Evolutionary conservation across 495 filamentous ascomycete genomes (phyloP).

Genomic region (Amorphotheca resinae): DNA sequence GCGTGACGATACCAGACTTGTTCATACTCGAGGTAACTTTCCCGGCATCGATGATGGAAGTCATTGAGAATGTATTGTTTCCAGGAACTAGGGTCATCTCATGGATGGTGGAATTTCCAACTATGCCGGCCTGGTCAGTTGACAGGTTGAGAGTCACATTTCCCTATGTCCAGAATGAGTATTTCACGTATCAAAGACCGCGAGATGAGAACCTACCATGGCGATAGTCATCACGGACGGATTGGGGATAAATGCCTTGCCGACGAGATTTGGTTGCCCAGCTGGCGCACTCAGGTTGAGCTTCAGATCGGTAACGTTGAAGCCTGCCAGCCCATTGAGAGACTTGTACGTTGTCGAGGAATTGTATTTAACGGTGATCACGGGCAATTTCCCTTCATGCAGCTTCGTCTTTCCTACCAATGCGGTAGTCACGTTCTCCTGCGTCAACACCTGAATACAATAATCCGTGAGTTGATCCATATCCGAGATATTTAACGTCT

Average conservation of each 20-base stretch:
- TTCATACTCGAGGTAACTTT: constrained; percentile 1
- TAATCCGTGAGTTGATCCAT: constrained; percentile 45
- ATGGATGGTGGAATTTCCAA: constrained; percentile 23
- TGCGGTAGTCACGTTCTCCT: constrained; percentile 44
- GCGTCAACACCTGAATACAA: constrained; percentile 38
- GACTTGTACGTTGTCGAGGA: constrained; percentile 45
- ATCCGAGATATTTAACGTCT: constrained; percentile 35
- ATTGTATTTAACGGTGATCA: constrained; percentile 39
- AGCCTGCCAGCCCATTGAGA: constrained; percentile 31
- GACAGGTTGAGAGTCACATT: constrained; percentile 28
- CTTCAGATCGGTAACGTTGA: constrained; percentile 35
- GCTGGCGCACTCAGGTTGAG: constrained; percentile 30
- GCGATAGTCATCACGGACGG: constrained; percentile 49
- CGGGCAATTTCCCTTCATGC: constrained; percentile 37
- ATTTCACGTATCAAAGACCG: neutral
- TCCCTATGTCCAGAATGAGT: constrained; percentile 8
- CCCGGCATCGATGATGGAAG: constrained; percentile 17
- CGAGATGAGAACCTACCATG: constrained; percentile 38
- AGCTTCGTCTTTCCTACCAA: constrained; percentile 44
- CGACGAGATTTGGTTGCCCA: constrained; percentile 50
- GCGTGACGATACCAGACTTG: constrained; percentile 2
- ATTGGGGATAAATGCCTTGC: constrained; percentile 56
- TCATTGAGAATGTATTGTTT: constrained; percentile 28
- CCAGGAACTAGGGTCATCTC: constrained; percentile 28
- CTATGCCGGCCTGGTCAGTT: constrained; percentile 15